Evolutionary conservation across 1,284 basidiomycete species (phyloP), one percentile per base, ranked within the genome.

Genomic region (Cutaneotrichosporon mucoides): DNA sequence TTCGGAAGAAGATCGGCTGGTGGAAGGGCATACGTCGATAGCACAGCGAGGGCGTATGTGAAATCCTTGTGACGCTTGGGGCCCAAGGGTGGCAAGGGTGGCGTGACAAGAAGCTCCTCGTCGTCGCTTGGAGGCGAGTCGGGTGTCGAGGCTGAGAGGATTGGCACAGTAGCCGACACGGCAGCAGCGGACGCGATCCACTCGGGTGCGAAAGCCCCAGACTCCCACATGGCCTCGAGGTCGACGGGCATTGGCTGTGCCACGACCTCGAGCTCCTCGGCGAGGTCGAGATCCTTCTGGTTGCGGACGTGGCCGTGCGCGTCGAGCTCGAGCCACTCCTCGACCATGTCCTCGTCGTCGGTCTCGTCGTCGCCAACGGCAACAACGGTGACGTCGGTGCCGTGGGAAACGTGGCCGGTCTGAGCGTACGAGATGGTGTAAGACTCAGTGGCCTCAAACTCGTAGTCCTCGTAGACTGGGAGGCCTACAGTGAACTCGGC

Each of bases 401-500:
- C 45, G 45, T 46, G 33, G 55, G 59, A 46, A 35, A 6, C 53
- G 8, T 36, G 24, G 43, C 34, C 15, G 34, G 11, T 3, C 12
- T 16, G 12, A n/a, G 49, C 38, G 49, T 45, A 46, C n/a, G 44
- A 58, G 49, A 71, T 60, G 15, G 66, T 68, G 63, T 62, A 69
- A 6, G 69, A 65, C 54, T 69, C 61, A 24, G 65, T 60, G 42
- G 44, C 60, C 40, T 55, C 44, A 41, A 59, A 53, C 57, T 70
- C 66, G 42, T 65, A 62, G 40, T 66, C 65, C 57, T 64, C 57
- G 53, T 60, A 55, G n/a, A 53, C 55, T 16, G 56, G 51, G 16
- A 54, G 61, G 3, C 59, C 60, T 10, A 73, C 72, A 6, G 59
- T 63, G 9, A 63, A 64, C 53, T 74, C 71, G 44, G 60, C 61